Percentiles rank a stretch among this genome's conserved stretches.
Conservation (phyloP, 1,139 yeast genomes). For the Suhomyces coccinellae region DNA sequence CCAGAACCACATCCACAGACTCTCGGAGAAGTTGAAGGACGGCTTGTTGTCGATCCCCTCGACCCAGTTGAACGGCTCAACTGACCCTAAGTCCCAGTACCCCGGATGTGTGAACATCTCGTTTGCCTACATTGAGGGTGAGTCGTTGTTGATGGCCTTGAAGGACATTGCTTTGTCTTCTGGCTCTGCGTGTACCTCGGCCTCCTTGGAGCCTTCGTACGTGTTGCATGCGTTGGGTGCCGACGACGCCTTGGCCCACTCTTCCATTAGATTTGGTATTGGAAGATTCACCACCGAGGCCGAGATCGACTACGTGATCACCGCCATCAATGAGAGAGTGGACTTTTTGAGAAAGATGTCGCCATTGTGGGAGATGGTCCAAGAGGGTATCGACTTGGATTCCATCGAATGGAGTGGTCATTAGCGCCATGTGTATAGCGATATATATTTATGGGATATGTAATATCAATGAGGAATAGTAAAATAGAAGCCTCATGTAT, state of each 20-base stretch:
- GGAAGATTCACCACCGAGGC: slow-evolving; percentile 97
- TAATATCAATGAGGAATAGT: neutral
- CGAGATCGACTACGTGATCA: slow-evolving; percentile 89
- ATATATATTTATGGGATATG: slow-evolving; percentile 1
- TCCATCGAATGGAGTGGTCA: slow-evolving; percentile 98
- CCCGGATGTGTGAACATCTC: slow-evolving; percentile 96
- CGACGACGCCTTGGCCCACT: slow-evolving; percentile 97
- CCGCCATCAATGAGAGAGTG: slow-evolving; percentile 87
- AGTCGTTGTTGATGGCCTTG: slow-evolving; percentile 93
- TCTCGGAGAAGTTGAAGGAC: slow-evolving; percentile 70
- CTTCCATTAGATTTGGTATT: slow-evolving; percentile 93
- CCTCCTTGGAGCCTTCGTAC: slow-evolving; percentile 95
- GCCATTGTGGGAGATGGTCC: slow-evolving; percentile 99
- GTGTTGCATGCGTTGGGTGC: slow-evolving; percentile 97
- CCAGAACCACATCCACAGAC: slow-evolving; percentile 61
- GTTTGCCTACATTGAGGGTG: slow-evolving; percentile 97
- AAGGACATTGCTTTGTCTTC: slow-evolving; percentile 95
- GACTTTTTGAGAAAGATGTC: slow-evolving; percentile 88
- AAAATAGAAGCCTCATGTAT: neutral
- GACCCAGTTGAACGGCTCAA: slow-evolving; percentile 86
- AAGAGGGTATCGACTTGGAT: slow-evolving; percentile 93
- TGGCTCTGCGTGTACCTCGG: slow-evolving; percentile 99
- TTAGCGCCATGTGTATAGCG: slow-evolving; percentile 25
- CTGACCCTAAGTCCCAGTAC: slow-evolving; percentile 57
- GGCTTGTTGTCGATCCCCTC: slow-evolving; percentile 83